Conservation (phyloP, 2,329 filamentous ascomycete genomes). For the Emergomyces africanus region DNA sequence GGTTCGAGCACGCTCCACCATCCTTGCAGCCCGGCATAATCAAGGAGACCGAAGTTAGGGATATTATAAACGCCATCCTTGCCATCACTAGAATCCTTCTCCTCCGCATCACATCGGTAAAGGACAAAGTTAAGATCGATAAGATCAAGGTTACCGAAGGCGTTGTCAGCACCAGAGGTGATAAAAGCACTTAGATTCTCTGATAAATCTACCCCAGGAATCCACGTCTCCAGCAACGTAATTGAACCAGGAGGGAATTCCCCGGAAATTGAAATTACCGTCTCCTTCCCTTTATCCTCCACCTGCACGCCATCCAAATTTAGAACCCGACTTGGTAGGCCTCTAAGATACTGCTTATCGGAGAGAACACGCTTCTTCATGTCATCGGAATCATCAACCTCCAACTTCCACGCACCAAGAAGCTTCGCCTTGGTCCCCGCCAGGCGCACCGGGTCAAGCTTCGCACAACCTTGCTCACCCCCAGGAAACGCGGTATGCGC, state of each 20-base stretch:
- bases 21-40: slow-evolving; percentile 94
- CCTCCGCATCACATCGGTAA: slow-evolving; percentile 86
- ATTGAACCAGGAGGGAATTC: slow-evolving; percentile 90
- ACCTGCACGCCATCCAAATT: slow-evolving; percentile 62
- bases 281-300: slow-evolving; percentile 59
- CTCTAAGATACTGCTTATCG: slow-evolving; percentile 61
- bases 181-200: slow-evolving; percentile 76
- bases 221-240: slow-evolving; percentile 91
- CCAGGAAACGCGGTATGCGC: slow-evolving; percentile 93
- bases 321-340: slow-evolving; percentile 70
- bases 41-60: slow-evolving; percentile 68
- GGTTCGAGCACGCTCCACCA: slow-evolving; percentile 90
- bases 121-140: slow-evolving; percentile 83
- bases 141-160: slow-evolving; percentile 62
- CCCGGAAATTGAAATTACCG: slow-evolving; percentile 65
- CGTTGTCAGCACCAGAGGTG: slow-evolving; percentile 64
- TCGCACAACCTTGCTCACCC: slow-evolving; percentile 66
- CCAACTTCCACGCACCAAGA: slow-evolving; percentile 82
- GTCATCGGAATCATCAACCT: slow-evolving; percentile 67
- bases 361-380: slow-evolving; percentile 50
- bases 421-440: slow-evolving; percentile 73
- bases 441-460: slow-evolving; percentile 64
- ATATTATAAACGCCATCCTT: slow-evolving; percentile 81
- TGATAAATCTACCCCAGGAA: slow-evolving; percentile 73
- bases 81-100: slow-evolving; percentile 63